Percentiles rank a stretch among this genome's conserved stretches.
Evolutionary conservation across 352 stramenopile species (phyloP).

Genomic region (Blastocystis sp.): DNA sequence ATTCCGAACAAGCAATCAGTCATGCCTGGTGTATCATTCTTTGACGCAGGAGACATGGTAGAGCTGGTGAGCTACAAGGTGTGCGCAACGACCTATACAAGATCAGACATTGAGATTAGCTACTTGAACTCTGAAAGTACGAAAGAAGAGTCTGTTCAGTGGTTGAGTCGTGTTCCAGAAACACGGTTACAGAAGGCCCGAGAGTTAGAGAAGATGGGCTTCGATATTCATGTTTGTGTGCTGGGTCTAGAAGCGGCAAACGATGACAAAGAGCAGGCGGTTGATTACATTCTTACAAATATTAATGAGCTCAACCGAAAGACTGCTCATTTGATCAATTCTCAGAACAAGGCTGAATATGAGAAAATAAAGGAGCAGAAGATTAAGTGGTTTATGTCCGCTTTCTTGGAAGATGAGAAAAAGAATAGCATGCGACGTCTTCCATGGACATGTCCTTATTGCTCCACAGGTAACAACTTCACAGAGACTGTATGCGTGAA

Average conservation of each 20-base stretch:
- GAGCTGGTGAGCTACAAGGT: slow-evolving; percentile 39
- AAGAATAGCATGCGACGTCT: not conserved
- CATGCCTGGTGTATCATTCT: slow-evolving; percentile 48
- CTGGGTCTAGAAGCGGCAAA: slow-evolving; percentile 45
- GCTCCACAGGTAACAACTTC: not conserved
- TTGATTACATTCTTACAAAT: slow-evolving; percentile 34
- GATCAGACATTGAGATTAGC: not conserved
- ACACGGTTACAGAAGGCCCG: not conserved
- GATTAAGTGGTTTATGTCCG: slow-evolving; percentile 48
- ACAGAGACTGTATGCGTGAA: not conserved
- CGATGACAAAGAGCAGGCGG: slow-evolving; percentile 6
- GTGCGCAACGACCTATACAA: not conserved
- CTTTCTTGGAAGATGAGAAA: slow-evolving; percentile 53
- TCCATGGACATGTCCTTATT: slow-evolving; percentile 12
- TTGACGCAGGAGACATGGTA: slow-evolving; percentile 53
- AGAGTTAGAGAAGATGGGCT: slow-evolving; percentile 43
- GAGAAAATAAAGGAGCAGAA: not conserved
- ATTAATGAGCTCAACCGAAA: slow-evolving; percentile 1
- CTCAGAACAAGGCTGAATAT: slow-evolving; percentile 24
- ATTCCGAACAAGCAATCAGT: not conserved
- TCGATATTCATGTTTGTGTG: slow-evolving; percentile 31
- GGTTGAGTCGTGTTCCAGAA: slow-evolving; percentile 45
- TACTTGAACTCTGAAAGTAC: slow-evolving; percentile 35
- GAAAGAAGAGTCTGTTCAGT: slow-evolving; percentile 41
- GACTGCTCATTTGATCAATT: slow-evolving; percentile 2